These are phyloP conservation scores for Mucor piriformis DNA, from an alignment of 371 early-diverging fungal species.

Conservation along the genomic window DNA sequence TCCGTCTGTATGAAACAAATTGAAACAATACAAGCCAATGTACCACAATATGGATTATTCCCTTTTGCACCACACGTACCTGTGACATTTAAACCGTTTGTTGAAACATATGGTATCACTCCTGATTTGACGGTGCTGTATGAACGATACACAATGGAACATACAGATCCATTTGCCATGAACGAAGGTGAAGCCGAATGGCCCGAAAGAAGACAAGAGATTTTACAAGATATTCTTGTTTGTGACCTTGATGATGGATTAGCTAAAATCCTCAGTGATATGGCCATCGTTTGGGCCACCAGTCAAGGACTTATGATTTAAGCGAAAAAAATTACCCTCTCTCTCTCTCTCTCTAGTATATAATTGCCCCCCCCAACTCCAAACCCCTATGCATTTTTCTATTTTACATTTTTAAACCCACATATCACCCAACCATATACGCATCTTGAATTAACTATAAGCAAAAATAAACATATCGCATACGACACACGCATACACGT, in stretches of 20 bases:
- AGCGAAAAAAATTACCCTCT: not conserved
- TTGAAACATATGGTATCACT: conserved; percentile 2
- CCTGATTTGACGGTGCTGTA: conserved; percentile 39
- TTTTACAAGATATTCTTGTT: conserved; percentile 35
- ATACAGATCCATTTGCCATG: conserved; percentile 30
- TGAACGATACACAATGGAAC: conserved; percentile 44
- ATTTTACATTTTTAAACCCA: no score
- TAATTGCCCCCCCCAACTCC: not conserved
- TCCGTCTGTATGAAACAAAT: conserved; percentile 31
- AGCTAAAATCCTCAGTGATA: conserved; percentile 26
- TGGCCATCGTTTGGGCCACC: conserved; percentile 39
- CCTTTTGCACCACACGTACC: conserved; percentile 48
- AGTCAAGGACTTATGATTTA: conserved; percentile 34
- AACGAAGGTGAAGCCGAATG: conserved; percentile 14
- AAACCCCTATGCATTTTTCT: not conserved
- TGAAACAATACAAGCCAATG: conserved; percentile 30
- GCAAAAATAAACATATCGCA: no score
- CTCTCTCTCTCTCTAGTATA: not conserved
- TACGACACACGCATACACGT: no score
- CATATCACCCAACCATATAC: no score
- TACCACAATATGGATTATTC: conserved; percentile 29
- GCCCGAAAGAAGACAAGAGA: conserved; percentile 23
- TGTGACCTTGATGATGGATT: conserved; percentile 42
- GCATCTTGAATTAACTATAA: no score
- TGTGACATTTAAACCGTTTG: conserved; percentile 33